phyloP scores from a whole-genome alignment of 2,329 filamentous ascomycete genomes.

The Nothopassalora personata region DNA sequence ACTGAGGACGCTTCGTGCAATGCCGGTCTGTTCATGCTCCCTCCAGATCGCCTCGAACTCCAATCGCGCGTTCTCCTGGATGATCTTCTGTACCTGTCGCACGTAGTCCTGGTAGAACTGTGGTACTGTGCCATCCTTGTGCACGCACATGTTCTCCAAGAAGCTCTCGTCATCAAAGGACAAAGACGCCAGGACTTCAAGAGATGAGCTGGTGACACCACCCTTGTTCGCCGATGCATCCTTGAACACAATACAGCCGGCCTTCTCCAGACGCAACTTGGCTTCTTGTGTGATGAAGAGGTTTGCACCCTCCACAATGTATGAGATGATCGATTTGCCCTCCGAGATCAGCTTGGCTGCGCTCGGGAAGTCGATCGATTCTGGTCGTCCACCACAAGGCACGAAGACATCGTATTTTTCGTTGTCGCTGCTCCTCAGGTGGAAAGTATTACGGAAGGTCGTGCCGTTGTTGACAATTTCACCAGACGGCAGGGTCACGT shows the following conservation, averaged over 20 bases:
- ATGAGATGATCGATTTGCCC: conserved; percentile 81
- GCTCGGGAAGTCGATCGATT: conserved; percentile 88
- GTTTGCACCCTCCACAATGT: conserved; percentile 96
- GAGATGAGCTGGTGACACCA: conserved; percentile 92
- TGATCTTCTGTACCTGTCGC: conserved; percentile 81
- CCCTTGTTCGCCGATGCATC: conserved; percentile 98
- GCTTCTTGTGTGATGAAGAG: conserved; percentile 98
- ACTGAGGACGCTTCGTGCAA: conserved; percentile 77
- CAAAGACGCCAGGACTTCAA: conserved; percentile 89
- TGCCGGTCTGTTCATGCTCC: conserved; percentile 77
- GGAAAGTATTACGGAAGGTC: conserved; percentile 95
- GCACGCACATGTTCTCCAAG: conserved; percentile 86
- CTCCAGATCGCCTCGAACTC: conserved; percentile 99
- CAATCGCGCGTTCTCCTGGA: conserved; percentile 82
- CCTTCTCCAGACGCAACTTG: conserved; percentile 88
- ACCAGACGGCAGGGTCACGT: conserved; percentile 79
- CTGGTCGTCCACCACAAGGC: conserved; percentile 90
- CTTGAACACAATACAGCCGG: conserved; percentile 94
- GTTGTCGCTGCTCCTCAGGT: conserved; percentile 57
- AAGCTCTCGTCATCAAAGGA: conserved; percentile 90
- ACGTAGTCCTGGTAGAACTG: conserved; percentile 93
- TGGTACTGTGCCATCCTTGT: conserved; percentile 69
- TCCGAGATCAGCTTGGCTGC: conserved; percentile 84
- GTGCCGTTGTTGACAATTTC: conserved; percentile 88
- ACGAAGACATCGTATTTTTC: conserved; percentile 82